Evolutionary conservation across 2,329 filamentous ascomycete genomes (phyloP).

Genomic region (Tolypocladium endophyticum): DNA sequence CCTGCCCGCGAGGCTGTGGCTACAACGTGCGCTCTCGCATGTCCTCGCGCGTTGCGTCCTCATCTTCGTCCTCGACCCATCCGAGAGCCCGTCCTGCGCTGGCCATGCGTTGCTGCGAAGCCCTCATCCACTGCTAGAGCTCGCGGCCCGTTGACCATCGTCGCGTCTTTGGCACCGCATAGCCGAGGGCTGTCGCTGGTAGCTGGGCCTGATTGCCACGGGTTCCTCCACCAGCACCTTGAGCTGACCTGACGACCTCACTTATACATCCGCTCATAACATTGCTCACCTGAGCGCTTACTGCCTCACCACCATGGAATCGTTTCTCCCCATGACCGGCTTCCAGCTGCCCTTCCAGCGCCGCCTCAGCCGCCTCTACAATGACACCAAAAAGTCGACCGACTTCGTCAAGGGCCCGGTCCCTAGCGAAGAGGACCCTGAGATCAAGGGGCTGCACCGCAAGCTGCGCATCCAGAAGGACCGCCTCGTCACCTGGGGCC

Average conservation of each 20-base stretch:
- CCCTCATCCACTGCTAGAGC: background rate
- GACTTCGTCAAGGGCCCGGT: slow-evolving; percentile 59
- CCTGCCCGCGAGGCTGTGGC: background rate
- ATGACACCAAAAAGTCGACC: slow-evolving; percentile 69
- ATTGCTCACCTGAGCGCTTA: background rate
- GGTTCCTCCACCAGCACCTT: background rate
- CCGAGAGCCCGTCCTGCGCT: background rate
- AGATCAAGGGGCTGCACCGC: slow-evolving; percentile 61
- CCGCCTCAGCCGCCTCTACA: slow-evolving; percentile 62
- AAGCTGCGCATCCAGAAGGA: slow-evolving; percentile 75
- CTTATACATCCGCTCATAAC: background rate
- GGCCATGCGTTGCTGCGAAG: background rate
- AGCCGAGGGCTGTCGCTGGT: background rate
- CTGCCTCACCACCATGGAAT: slow-evolving; percentile 30
- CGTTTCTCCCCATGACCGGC: slow-evolving; percentile 38
- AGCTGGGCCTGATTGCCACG: background rate
- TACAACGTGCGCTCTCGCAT: background rate
- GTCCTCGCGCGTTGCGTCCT: background rate
- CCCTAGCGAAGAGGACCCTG: slow-evolving; percentile 54
- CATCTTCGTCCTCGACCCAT: background rate
- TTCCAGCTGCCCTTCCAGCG: slow-evolving; percentile 49
- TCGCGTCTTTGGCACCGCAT: background rate
- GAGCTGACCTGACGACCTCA: background rate
- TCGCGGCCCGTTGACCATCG: background rate
- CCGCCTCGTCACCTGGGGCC: slow-evolving; percentile 66